phyloP scores from a whole-genome alignment of 164 flowering plant genomes.

The Liriodendron chinense region DNA sequence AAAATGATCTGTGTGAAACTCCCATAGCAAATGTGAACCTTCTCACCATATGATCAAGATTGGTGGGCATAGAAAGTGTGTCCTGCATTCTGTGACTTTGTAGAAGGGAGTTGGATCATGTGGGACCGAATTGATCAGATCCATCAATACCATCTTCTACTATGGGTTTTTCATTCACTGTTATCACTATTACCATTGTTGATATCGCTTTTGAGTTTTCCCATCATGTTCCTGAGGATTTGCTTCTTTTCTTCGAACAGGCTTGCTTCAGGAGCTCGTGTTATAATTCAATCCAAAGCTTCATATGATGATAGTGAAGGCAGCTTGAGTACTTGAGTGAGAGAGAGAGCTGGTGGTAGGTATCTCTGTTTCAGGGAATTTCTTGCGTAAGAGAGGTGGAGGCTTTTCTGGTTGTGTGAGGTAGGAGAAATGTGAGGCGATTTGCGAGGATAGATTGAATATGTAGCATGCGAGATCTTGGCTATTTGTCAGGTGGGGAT shows the following conservation, averaged over 20 bases:
- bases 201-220: neutral
- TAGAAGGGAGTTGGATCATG: neutral
- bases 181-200: neutral
- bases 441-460: neutral
- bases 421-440: too few relatives aligned
- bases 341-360: neutral
- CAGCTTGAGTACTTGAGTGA: slow-evolving; percentile 8
- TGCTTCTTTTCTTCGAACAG: slow-evolving; percentile 40
- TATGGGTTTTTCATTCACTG: neutral
- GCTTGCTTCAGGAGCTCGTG: slow-evolving; percentile 99
- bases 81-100: neutral
- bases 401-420: neutral
- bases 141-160: neutral
- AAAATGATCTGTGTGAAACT: neutral
- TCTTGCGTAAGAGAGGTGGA: neutral
- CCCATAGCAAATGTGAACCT: neutral
- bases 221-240: slow-evolving; percentile 18
- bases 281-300: slow-evolving; percentile 79
- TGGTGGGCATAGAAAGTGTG: neutral
- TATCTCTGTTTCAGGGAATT: neutral
- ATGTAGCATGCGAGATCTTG: neutral
- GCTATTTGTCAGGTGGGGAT: neutral
- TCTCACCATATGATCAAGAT: neutral
- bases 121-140: neutral
- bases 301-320: slow-evolving; percentile 24